Percentiles rank a stretch among this genome's conserved stretches.
phyloP scores from a whole-genome alignment of 1,284 basidiomycete species.

The Entoloma clypeatum region DNA sequence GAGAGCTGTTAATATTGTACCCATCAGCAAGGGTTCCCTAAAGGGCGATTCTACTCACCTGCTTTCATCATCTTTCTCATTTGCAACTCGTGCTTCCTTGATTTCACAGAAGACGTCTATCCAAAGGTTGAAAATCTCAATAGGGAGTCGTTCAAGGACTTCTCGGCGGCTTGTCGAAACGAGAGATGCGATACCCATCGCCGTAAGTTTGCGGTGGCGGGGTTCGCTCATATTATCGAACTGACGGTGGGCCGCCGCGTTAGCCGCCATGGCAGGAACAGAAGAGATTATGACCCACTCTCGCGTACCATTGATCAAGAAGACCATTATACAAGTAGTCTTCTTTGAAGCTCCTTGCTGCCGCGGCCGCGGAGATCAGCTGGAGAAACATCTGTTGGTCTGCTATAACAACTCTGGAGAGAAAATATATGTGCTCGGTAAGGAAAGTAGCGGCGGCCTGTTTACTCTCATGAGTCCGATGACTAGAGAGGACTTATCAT shows the following conservation, averaged over 20 bases:
- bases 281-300: constrained; percentile 40
- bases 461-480: constrained; percentile 14
- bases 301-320: constrained; percentile 77
- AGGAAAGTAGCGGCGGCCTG: constrained; percentile 53
- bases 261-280: constrained; percentile 5
- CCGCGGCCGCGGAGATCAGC: constrained; percentile 59
- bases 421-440: constrained; percentile 62
- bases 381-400: constrained; percentile 63
- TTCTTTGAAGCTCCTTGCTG: constrained; percentile 46
- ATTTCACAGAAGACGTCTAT: constrained; percentile 87
- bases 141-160: constrained; percentile 64
- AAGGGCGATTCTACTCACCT: constrained; percentile 18
- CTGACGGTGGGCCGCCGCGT: constrained; percentile 36
- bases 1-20: constrained; percentile 9
- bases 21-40: background rate
- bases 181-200: constrained; percentile 70
- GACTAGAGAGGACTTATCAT: constrained; percentile 9
- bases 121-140: constrained; percentile 86
- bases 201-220: constrained; percentile 66
- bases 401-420: constrained; percentile 64
- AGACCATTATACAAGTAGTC: constrained; percentile 57
- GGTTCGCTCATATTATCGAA: constrained; percentile 85
- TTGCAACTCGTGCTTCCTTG: constrained; percentile 57
- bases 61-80: constrained; percentile 32
- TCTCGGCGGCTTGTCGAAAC: constrained; percentile 67